Base-by-base conservation (phyloP, 371 early-diverging fungal species). In the Mucor piriformis region DNA sequence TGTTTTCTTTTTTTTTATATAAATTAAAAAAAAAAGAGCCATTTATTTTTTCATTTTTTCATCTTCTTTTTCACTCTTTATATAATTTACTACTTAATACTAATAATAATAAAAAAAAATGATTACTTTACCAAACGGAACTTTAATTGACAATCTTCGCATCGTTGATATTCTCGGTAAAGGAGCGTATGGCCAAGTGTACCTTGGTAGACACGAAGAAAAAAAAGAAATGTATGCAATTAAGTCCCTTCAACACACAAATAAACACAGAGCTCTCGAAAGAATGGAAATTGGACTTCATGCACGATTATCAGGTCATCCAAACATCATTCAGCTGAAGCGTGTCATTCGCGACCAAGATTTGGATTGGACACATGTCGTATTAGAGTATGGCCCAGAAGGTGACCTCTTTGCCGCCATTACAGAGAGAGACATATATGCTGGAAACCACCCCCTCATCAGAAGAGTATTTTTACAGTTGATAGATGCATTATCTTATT, bases 111-210 rank as follows among this genome's bases (percentile, higher is more conserved):
- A 16, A 20, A 40, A 37, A 11, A 54, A 42, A 16, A 46, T 46
- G 46, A 24, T 46, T 6, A 43, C 54, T 43, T 43, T 54, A 54
- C 54, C 54, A 29, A 54, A 54, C 43, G 54, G 54, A 42, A 54
- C 54, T 18, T 33, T 54, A 43, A 73, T 76, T 50, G 65, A 68
- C 49, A 61, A 69, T 35, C 57, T 70, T 49, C 69, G 70, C 49
- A 62, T 79, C 27, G 58, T 70, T 25, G 74, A 76, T 12, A 72
- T 84, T 18, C 73, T 91, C 27, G 92, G 92, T 34, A 71, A 79
- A 40, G 92, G 92, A 5, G 88, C 87, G 0, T 91, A 88, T 51
- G 89, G 86, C 18, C 82, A 88, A 47, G 90, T 91, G 33, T 89
- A 85, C 61, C 69, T 74, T 46, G 79, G 58, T 2, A 58, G 66